These are phyloP conservation scores for Ramularia endophylla DNA, from an alignment of 2,329 filamentous ascomycete species.

Conservation along the genomic window DNA sequence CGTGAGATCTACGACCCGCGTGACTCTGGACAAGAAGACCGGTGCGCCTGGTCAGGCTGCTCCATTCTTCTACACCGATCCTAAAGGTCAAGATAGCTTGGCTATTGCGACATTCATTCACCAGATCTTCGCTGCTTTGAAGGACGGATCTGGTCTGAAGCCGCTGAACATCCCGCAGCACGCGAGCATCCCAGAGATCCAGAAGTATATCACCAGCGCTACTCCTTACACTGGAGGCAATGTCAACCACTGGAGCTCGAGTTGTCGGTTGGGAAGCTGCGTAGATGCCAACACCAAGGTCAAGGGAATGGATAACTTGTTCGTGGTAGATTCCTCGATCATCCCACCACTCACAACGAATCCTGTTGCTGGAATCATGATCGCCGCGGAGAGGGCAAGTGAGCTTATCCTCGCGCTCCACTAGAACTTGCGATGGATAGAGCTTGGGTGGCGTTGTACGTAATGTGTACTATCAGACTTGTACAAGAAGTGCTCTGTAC, in stretches of 20 bases:
- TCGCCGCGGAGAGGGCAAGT: conserved; percentile 47
- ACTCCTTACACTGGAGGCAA: conserved; percentile 42
- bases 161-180: conserved; percentile 46
- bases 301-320: conserved; percentile 45
- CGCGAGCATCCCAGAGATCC: conserved; percentile 44
- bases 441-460: too few species aligned
- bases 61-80: conserved; percentile 45
- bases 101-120: conserved; percentile 48
- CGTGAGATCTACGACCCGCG: conserved; percentile 44
- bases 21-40: conserved; percentile 49
- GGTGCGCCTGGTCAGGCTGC: conserved; percentile 50
- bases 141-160: conserved; percentile 34
- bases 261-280: conserved; percentile 46
- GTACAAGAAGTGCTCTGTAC: too few species aligned
- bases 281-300: conserved; percentile 46
- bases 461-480: too few species aligned
- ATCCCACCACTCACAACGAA: conserved; percentile 48
- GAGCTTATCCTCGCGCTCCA: conserved; percentile 42
- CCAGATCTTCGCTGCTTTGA: conserved; percentile 45
- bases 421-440: not conserved
- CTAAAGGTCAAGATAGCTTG: conserved; percentile 38
- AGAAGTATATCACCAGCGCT: conserved; percentile 44
- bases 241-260: conserved; percentile 51
- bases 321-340: conserved; percentile 49
- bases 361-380: conserved; percentile 51